Evolutionary conservation across 2,329 filamentous ascomycete genomes (phyloP).

Genomic region (Purpureocillium takamizusanense): DNA sequence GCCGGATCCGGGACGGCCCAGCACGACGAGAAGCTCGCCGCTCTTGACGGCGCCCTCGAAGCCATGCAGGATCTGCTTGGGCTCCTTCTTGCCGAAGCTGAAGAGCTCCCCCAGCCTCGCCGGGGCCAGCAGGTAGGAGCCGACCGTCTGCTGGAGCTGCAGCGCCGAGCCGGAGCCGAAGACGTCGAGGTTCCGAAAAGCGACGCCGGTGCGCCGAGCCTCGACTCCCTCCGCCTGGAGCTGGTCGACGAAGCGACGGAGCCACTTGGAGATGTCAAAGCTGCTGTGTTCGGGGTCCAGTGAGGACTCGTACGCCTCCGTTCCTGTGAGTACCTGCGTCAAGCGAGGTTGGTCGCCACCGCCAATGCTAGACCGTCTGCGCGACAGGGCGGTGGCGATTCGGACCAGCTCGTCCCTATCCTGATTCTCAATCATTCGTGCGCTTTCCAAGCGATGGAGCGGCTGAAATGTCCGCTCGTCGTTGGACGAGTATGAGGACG

Average conservation of each 20-base stretch:
- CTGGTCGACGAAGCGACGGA: constrained; percentile 25
- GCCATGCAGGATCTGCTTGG: constrained; percentile 51
- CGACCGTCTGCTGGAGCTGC: constrained; percentile 60
- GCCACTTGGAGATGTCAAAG: constrained; percentile 34
- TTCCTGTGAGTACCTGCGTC: constrained; percentile 9
- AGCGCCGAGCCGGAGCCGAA: constrained; percentile 58
- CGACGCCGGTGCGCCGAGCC: constrained; percentile 46
- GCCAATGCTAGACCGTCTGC: constrained; percentile 17
- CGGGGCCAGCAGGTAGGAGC: constrained; percentile 47
- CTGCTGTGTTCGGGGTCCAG: constrained; percentile 26
- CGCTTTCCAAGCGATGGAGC: constrained; percentile 4
- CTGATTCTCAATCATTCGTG: constrained; percentile 18
- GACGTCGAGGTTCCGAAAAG: constrained; percentile 57
- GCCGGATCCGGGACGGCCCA: constrained; percentile 57
- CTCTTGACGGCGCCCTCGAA: constrained; percentile 56
- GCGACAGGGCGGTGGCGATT: constrained; percentile 30
- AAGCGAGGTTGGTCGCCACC: constrained; percentile 7
- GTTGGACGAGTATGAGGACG: background rate
- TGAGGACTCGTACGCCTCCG: constrained; percentile 19
- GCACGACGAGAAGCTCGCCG: constrained; percentile 60
- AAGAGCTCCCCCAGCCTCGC: constrained; percentile 49
- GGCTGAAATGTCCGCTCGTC: constrained; percentile 1
- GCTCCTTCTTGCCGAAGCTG: constrained; percentile 31
- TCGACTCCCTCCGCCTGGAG: constrained; percentile 47
- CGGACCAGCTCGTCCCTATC: constrained; percentile 27